These are phyloP conservation scores for Ambrosiella xylebori DNA, from an alignment of 2,329 filamentous ascomycete species.

Conservation along the genomic window DNA sequence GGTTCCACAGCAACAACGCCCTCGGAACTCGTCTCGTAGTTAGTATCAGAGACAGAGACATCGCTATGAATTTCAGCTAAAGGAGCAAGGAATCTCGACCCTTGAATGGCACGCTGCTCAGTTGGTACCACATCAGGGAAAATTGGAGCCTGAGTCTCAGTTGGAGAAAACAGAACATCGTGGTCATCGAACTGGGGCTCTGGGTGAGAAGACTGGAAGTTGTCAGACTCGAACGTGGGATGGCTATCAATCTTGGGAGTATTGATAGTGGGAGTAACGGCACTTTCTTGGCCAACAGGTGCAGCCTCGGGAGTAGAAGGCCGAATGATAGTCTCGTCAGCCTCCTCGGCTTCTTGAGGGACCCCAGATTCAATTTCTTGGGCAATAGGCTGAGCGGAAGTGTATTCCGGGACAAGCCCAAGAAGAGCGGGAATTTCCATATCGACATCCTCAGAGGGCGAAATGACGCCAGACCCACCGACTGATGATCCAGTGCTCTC, in stretches of 20 bases:
- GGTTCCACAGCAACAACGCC: background rate
- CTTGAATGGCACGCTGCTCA: background rate
- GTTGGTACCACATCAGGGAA: background rate
- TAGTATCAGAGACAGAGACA: background rate
- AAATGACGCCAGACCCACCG: background rate
- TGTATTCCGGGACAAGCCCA: constrained; percentile 14
- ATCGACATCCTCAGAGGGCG: background rate
- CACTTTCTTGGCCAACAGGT: background rate
- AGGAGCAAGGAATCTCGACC: background rate
- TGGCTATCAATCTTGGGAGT: background rate
- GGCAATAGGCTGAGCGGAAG: background rate
- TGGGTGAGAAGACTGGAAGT: background rate
- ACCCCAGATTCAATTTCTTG: background rate
- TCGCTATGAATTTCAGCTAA: background rate
- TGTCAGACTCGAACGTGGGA: background rate
- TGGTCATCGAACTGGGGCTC: background rate
- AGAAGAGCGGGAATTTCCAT: background rate
- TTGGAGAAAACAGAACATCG: background rate
- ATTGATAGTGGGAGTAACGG: background rate
- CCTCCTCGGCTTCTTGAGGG: background rate
- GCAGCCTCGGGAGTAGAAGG: background rate
- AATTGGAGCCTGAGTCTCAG: background rate
- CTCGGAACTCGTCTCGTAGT: constrained; percentile 8
- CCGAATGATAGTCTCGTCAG: no score
- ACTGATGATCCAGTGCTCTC: background rate